A percentile compares a stretch with the other conserved stretches of the same genome.
phyloP scores from a whole-genome alignment of 1,139 yeast species.

The Geotrichum aggregatum region DNA sequence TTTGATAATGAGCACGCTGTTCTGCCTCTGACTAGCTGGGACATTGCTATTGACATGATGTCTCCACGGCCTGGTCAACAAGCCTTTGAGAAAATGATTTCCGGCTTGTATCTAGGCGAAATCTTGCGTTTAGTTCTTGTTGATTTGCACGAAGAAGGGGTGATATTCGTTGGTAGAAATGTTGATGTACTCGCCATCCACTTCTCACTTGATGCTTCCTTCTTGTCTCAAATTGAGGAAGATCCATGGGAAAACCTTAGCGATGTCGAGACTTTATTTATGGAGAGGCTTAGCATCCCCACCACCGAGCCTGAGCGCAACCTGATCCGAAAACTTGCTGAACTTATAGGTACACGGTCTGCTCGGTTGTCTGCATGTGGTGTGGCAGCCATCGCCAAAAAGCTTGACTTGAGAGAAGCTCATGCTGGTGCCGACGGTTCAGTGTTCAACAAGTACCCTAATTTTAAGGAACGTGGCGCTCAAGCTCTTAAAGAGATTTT shows the following conservation, averaged over 20 bases:
- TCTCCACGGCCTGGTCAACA: constrained; percentile 98
- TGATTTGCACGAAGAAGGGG: constrained; percentile 62
- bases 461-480: constrained; percentile 85
- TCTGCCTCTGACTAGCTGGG: constrained; percentile 88
- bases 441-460: constrained; percentile 91
- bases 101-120: constrained; percentile 95
- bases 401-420: constrained; percentile 71
- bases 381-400: constrained; percentile 88
- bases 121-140: constrained; percentile 73
- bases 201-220: constrained; percentile 82
- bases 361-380: constrained; percentile 94
- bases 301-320: constrained; percentile 78
- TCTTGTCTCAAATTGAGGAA: constrained; percentile 80
- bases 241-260: constrained; percentile 84
- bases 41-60: constrained; percentile 69
- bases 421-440: constrained; percentile 98
- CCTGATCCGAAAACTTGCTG: constrained; percentile 76
- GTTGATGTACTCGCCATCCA: constrained; percentile 53
- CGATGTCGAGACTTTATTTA: constrained; percentile 67
- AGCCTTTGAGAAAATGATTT: constrained; percentile 93
- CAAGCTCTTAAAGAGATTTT: constrained; percentile 84
- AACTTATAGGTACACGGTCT: constrained; percentile 84
- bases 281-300: constrained; percentile 52
- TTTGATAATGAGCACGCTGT: constrained; percentile 79
- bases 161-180: constrained; percentile 67